Percentiles rank a stretch among this genome's conserved stretches.
Evolutionary conservation across 345 rosid species (phyloP).

Genomic region (Pistacia vera): DNA sequence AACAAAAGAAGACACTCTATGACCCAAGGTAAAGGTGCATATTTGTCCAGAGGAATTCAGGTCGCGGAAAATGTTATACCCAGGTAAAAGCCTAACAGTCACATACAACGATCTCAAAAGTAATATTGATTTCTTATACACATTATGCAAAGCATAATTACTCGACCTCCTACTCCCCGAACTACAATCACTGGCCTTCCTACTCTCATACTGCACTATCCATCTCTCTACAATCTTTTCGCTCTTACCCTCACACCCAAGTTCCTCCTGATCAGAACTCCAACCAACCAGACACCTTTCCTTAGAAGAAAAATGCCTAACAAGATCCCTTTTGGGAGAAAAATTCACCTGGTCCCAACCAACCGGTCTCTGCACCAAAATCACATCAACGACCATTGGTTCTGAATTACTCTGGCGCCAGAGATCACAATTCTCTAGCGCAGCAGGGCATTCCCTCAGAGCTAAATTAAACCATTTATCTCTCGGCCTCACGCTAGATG

Average conservation of each 20-base stretch:
- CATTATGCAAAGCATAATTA: slow-evolving; percentile 50
- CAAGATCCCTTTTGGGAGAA: slow-evolving; percentile 49
- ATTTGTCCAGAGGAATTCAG: slow-evolving; percentile 77
- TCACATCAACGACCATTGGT: slow-evolving; percentile 83
- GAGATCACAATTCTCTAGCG: slow-evolving; percentile 76
- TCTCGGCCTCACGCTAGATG: slow-evolving; percentile 79
- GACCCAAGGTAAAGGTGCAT: slow-evolving; percentile 56
- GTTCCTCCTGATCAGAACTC: slow-evolving; percentile 70
- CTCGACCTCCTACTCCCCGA: slow-evolving; percentile 66
- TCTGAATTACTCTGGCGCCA: slow-evolving; percentile 73
- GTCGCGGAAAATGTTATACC: slow-evolving; percentile 78
- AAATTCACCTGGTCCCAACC: slow-evolving; percentile 48
- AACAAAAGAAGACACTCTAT: slow-evolving; percentile 73
- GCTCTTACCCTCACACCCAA: slow-evolving; percentile 47
- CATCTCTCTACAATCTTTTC: slow-evolving; percentile 93
- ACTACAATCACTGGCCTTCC: slow-evolving; percentile 56
- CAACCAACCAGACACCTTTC: slow-evolving; percentile 46
- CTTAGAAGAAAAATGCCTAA: slow-evolving; percentile 53
- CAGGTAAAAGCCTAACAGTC: slow-evolving; percentile 88
- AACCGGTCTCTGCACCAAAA: slow-evolving; percentile 61
- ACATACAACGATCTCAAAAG: slow-evolving; percentile 85
- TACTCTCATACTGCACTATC: slow-evolving; percentile 79
- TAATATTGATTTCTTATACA: slow-evolving; percentile 81
- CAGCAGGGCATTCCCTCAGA: slow-evolving; percentile 85
- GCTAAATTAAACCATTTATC: slow-evolving; percentile 97